phyloP scores from a whole-genome alignment of 352 stramenopile genomes.

The Globisporangium barbulae region DNA sequence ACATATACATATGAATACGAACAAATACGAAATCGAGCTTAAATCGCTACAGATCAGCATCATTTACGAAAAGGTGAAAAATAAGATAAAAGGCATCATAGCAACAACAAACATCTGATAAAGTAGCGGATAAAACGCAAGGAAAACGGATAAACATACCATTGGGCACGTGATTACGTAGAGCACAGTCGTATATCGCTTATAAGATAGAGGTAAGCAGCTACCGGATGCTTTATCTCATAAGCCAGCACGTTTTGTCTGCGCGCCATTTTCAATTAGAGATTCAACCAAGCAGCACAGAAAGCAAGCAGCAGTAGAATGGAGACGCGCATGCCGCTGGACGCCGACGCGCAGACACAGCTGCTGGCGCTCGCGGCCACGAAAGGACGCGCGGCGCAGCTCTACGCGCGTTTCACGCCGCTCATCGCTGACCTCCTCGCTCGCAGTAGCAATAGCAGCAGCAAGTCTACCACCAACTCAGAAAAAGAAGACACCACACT shows the following conservation, averaged over 20 bases:
- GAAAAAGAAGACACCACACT: background rate
- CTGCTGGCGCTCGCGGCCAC: slow-evolving; percentile 21
- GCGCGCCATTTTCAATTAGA: slow-evolving; percentile 3
- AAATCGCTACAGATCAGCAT: too few species aligned
- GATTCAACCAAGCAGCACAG: background rate
- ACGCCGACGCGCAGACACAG: slow-evolving; percentile 24
- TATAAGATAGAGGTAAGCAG: too few species aligned
- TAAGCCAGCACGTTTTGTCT: background rate
- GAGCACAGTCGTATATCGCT: too few species aligned
- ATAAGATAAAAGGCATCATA: too few species aligned
- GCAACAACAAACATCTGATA: too few species aligned
- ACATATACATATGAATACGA: too few species aligned
- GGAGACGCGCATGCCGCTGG: slow-evolving; percentile 5
- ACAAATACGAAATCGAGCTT: too few species aligned
- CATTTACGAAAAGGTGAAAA: too few species aligned
- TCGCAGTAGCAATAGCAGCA: background rate
- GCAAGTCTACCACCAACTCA: background rate
- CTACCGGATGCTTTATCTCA: background rate
- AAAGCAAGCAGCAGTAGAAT: background rate
- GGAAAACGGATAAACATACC: too few species aligned
- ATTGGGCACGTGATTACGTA: too few species aligned
- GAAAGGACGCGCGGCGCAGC: slow-evolving; percentile 16
- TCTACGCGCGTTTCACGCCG: slow-evolving; percentile 17
- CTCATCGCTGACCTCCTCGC: slow-evolving; percentile 3
- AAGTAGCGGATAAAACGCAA: too few species aligned